phyloP scores from a whole-genome alignment of 768 basidiomycete species.

The Chalciporus chontae region DNA sequence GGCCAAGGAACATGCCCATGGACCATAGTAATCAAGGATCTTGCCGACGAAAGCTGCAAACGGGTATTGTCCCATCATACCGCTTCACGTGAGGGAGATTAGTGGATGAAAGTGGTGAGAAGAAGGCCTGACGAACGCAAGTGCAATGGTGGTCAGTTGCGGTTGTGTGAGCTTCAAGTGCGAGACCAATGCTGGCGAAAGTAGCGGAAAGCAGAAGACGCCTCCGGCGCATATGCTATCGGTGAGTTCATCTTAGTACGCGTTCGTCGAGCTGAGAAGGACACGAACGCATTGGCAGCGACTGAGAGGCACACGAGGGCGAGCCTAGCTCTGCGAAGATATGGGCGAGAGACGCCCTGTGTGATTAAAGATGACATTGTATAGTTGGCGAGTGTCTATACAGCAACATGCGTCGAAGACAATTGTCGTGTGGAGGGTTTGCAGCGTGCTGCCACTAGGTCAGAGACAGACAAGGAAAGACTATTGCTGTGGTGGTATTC shows the following conservation, averaged over 20 bases:
- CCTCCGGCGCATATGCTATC: constrained; percentile 73
- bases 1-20: constrained; percentile 62
- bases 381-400: background rate
- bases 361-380: constrained; percentile 12
- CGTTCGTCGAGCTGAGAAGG: background rate
- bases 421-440: background rate
- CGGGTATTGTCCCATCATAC: constrained; percentile 80
- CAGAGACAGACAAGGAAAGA: background rate
- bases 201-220: constrained; percentile 74
- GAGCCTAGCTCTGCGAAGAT: constrained; percentile 24
- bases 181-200: constrained; percentile 59
- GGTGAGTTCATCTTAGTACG: background rate
- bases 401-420: constrained; percentile 1
- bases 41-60: constrained; percentile 68
- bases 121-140: constrained; percentile 59
- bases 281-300: constrained; percentile 57
- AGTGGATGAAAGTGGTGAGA: background rate
- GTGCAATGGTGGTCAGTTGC: constrained; percentile 72
- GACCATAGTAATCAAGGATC: constrained; percentile 63
- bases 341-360: constrained; percentile 5
- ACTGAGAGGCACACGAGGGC: constrained; percentile 50
- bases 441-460: background rate
- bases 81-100: constrained; percentile 40
- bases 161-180: constrained; percentile 67
- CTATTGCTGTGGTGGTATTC: background rate